Conservation (phyloP, 768 basidiomycete species). For the Guyanaporus albipodus region DNA sequence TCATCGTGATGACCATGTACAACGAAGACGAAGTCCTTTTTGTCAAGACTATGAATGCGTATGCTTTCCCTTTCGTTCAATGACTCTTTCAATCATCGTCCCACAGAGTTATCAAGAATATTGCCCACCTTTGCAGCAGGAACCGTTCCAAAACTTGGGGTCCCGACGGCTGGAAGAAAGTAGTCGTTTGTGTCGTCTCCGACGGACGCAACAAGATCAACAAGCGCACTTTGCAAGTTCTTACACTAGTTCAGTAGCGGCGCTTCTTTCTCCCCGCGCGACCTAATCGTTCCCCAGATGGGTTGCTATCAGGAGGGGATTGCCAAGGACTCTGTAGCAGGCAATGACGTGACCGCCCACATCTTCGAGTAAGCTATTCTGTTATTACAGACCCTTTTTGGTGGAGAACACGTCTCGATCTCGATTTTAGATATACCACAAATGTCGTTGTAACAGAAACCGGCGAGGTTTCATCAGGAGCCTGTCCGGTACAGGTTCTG, state of each 20-base stretch:
- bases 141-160: conserved; percentile 78
- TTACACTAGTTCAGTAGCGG: conserved; percentile 57
- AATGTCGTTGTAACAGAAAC: conserved; percentile 72
- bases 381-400: background rate
- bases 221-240: conserved; percentile 86
- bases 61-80: conserved; percentile 26
- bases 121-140: conserved; percentile 73
- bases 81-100: conserved; percentile 8
- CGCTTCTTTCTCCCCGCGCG: background rate
- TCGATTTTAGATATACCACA: conserved; percentile 59
- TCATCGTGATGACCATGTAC: conserved; percentile 97
- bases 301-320: conserved; percentile 87
- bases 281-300: conserved; percentile 47
- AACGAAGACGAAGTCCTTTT: conserved; percentile 87
- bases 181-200: conserved; percentile 84
- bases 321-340: conserved; percentile 81
- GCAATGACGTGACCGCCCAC: conserved; percentile 90
- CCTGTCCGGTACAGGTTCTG: conserved; percentile 80
- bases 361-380: conserved; percentile 74
- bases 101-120: conserved; percentile 77
- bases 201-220: conserved; percentile 86
- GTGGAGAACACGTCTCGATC: background rate
- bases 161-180: conserved; percentile 86
- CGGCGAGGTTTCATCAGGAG: conserved; percentile 74
- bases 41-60: conserved; percentile 81